Percentiles rank a stretch among this genome's conserved stretches.
These are phyloP conservation scores for Lentinula sp. DNA, from an alignment of 768 basidiomycete genomes.

Conservation along the genomic window DNA sequence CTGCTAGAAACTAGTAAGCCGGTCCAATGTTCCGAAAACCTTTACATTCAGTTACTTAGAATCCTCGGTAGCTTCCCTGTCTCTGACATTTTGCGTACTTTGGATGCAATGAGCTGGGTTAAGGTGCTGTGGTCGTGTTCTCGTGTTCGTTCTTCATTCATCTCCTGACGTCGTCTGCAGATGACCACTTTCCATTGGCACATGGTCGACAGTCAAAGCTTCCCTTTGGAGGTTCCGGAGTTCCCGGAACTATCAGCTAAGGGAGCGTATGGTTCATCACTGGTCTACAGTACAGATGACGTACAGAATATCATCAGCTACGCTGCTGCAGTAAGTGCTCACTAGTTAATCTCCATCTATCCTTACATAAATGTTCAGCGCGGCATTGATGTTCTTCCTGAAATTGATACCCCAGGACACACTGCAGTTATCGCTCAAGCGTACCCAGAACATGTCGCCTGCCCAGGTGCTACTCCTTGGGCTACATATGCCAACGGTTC, in stretches of 20 bases:
- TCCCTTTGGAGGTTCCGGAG: conserved; percentile 61
- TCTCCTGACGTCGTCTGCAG: conserved; percentile 19
- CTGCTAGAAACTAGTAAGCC: conserved; percentile 66
- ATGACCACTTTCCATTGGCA: conserved; percentile 86
- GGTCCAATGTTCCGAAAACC: neutral
- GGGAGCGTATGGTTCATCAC: conserved; percentile 59
- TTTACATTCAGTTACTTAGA: neutral
- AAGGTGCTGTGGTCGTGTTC: conserved; percentile 35
- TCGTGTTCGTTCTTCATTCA: neutral
- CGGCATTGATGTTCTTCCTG: conserved; percentile 67
- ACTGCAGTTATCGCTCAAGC: conserved; percentile 58
- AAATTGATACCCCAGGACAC: conserved; percentile 56
- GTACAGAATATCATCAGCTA: conserved; percentile 58
- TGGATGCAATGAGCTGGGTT: conserved; percentile 74
- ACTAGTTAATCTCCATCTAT: neutral
- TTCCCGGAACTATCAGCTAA: conserved; percentile 53
- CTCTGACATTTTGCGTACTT: conserved; percentile 55
- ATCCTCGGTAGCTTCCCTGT: conserved; percentile 47
- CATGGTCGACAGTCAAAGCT: conserved; percentile 75
- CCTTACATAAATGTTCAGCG: conserved; percentile 26
- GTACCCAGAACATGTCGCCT: conserved; percentile 74
- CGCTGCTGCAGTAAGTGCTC: conserved; percentile 56
- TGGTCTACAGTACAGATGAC: conserved; percentile 50
- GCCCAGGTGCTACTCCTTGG: conserved; percentile 54
- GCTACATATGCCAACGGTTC: conserved; percentile 40